Evolutionary conservation across 345 rosid genomes (phyloP).

Genomic region (Geranium rotundifolium): DNA sequence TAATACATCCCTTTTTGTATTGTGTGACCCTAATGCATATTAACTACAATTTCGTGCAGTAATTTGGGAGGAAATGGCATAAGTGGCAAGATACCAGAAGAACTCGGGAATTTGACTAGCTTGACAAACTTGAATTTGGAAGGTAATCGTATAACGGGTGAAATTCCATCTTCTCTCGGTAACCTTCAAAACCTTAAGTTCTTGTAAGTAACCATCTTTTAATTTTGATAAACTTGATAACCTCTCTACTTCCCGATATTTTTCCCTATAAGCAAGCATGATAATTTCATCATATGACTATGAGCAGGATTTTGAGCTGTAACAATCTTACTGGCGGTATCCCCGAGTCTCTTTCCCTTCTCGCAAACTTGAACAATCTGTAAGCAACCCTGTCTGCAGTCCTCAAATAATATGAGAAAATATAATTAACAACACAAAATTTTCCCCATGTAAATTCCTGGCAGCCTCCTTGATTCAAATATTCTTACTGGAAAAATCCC

Average conservation of each 20-base stretch:
- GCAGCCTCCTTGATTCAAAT: constrained; percentile 80
- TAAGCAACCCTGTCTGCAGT: constrained; percentile 25
- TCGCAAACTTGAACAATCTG: constrained; percentile 63
- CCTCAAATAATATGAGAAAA: neutral
- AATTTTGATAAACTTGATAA: constrained; percentile 3
- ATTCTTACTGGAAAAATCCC: constrained; percentile 72
- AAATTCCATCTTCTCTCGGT: constrained; percentile 74
- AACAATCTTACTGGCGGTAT: constrained; percentile 72
- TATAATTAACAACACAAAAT: neutral
- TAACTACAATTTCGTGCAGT: constrained; percentile 24
- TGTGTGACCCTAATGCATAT: neutral
- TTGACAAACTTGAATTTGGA: constrained; percentile 84
- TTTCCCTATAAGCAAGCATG: neutral
- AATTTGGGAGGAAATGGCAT: constrained; percentile 84
- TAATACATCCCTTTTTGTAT: neutral
- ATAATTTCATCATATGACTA: constrained; percentile 12
- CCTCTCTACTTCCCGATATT: constrained; percentile 6
- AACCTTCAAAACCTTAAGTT: constrained; percentile 78
- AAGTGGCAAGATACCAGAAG: constrained; percentile 70
- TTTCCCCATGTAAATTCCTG: no score
- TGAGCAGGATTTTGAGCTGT: constrained; percentile 76
- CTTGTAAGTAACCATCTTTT: constrained; percentile 48
- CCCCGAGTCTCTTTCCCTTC: constrained; percentile 56
- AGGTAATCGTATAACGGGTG: constrained; percentile 63
- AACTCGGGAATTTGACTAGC: constrained; percentile 70